Conservation (phyloP, 352 stramenopile species). For the Pythium sukuiense region DNA sequence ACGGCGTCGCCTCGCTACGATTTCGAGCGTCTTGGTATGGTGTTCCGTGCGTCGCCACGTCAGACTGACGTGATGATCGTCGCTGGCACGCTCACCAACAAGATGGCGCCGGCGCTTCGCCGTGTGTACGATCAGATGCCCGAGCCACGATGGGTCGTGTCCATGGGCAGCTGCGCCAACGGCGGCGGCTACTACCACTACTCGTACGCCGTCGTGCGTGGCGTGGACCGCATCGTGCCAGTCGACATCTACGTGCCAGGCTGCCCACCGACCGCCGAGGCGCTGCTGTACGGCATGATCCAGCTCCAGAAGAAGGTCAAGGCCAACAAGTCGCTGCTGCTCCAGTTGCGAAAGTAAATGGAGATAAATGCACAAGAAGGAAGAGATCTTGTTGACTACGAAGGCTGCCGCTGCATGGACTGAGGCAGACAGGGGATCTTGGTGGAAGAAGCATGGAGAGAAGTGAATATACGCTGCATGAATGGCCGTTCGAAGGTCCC, state of each 20-base stretch:
- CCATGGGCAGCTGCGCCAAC: slow-evolving; percentile 99
- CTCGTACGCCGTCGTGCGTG: slow-evolving; percentile 97
- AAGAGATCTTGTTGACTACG: background rate
- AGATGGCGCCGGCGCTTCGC: slow-evolving; percentile 98
- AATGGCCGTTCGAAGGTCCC: slow-evolving; percentile 3
- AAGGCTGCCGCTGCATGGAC: background rate
- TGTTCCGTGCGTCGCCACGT: slow-evolving; percentile 95
- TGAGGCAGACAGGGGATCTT: no score
- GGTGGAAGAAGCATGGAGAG: background rate
- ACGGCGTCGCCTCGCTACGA: slow-evolving; percentile 91
- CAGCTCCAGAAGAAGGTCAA: slow-evolving; percentile 99
- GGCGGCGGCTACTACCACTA: slow-evolving; percentile 94
- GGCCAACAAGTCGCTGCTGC: slow-evolving; percentile 95
- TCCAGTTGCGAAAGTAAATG: slow-evolving; percentile 96
- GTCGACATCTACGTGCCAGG: slow-evolving; percentile 99
- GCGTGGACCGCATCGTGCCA: slow-evolving; percentile 96
- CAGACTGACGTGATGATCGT: slow-evolving; percentile 99
- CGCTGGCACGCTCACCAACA: slow-evolving; percentile 98
- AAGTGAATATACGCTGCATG: slow-evolving; percentile 8
- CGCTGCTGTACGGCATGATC: slow-evolving; percentile 97
- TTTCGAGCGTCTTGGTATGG: slow-evolving; percentile 98
- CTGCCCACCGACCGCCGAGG: slow-evolving; percentile 98
- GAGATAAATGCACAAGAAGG: background rate
- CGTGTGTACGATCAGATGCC: slow-evolving; percentile 99
- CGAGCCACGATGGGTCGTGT: slow-evolving; percentile 98